Evolutionary conservation across 1,139 yeast species (phyloP).

Genomic region (Spencermartinsiella ligniputridi): DNA sequence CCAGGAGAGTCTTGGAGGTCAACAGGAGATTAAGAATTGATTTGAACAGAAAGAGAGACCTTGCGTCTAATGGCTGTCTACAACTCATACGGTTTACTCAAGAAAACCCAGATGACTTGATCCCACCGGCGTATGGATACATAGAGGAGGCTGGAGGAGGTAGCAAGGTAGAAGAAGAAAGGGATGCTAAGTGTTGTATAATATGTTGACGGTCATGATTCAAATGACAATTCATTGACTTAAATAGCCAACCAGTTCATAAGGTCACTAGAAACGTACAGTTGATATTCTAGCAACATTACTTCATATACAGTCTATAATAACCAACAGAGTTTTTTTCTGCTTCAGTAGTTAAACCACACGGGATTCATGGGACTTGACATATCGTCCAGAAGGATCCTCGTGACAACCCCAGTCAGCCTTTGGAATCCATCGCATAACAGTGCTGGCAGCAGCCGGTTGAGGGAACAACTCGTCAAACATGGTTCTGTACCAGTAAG

Average conservation of each 20-base stretch:
- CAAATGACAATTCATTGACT: too few relatives aligned
- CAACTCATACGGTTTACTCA: conserved; percentile 25
- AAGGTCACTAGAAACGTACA: too few relatives aligned
- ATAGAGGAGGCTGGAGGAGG: conserved; percentile 10
- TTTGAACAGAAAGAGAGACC: conserved; percentile 54
- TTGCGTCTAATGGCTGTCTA: conserved; percentile 64
- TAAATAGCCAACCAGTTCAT: too few relatives aligned
- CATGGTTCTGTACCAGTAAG: conserved; percentile 97
- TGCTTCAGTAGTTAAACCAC: conserved; percentile 13
- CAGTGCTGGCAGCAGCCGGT: conserved; percentile 90
- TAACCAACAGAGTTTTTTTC: too few relatives aligned
- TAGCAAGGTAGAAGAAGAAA: too few relatives aligned
- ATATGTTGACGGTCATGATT: conserved; percentile 8
- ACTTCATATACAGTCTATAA: not conserved
- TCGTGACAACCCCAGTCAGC: conserved; percentile 99
- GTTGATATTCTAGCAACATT: too few relatives aligned
- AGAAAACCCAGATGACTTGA: conserved; percentile 16
- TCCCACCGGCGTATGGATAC: conserved; percentile 17
- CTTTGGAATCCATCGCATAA: conserved; percentile 99
- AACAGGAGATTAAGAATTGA: conserved; percentile 53
- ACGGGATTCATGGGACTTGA: conserved; percentile 60
- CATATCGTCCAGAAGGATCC: conserved; percentile 97
- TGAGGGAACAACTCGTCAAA: conserved; percentile 90
- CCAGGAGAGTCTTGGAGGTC: conserved; percentile 60
- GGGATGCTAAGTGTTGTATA: conserved; percentile 10